A percentile compares a stretch with the other conserved stretches of the same genome.
phyloP scores from a whole-genome alignment of 1,284 basidiomycete genomes.

The Malassezia arunalokei region DNA sequence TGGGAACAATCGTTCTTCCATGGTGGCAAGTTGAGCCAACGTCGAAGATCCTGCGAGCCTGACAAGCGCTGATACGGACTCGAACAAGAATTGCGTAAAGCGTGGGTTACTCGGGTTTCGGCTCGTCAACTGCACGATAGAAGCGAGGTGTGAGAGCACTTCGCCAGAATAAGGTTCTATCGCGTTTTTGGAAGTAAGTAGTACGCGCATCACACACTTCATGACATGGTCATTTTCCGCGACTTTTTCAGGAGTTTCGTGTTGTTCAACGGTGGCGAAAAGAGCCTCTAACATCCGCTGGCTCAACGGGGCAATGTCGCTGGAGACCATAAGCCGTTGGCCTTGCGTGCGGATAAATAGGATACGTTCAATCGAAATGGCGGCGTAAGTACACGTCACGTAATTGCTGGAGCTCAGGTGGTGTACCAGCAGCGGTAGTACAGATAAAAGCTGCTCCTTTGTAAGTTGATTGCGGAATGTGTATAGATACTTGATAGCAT shows the following conservation, averaged over 20 bases:
- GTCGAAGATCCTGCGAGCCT: conserved; percentile 60
- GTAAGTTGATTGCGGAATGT: conserved; percentile 89
- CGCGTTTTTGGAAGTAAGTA: conserved; percentile 71
- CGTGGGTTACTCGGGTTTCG: conserved; percentile 94
- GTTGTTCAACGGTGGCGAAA: conserved; percentile 67
- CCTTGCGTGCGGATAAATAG: conserved; percentile 64
- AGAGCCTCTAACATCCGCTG: conserved; percentile 64
- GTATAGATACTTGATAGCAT: conserved; percentile 59
- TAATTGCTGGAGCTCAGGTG: conserved; percentile 55
- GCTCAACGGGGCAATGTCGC: conserved; percentile 73
- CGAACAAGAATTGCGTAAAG: conserved; percentile 95
- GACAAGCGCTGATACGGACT: conserved; percentile 81
- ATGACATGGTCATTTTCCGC: conserved; percentile 97
- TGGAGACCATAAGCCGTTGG: conserved; percentile 58
- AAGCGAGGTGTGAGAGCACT: conserved; percentile 64
- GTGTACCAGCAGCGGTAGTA: conserved; percentile 73
- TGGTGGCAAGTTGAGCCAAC: conserved; percentile 57
- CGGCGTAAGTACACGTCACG: conserved; percentile 49
- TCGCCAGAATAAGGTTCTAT: conserved; percentile 59
- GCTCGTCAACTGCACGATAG: conserved; percentile 71
- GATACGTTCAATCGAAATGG: conserved; percentile 48
- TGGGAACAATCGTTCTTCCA: conserved; percentile 65
- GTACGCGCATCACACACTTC: conserved; percentile 94
- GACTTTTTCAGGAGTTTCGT: conserved; percentile 77
- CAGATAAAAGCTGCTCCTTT: conserved; percentile 81